phyloP scores from a whole-genome alignment of 805 yeast species.

The Saturnispora halmiae region DNA sequence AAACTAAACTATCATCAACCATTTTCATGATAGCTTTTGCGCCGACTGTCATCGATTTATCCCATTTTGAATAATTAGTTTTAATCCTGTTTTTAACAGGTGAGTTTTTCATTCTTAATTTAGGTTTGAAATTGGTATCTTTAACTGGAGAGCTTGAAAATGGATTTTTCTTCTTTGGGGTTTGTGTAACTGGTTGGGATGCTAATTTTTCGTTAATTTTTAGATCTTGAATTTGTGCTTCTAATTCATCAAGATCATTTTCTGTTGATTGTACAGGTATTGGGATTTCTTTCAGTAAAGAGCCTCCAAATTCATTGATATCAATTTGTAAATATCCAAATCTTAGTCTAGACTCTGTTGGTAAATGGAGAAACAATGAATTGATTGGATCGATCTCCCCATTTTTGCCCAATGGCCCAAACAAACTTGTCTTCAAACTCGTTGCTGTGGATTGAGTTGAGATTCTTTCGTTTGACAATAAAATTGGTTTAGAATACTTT shows the following conservation, averaged over 20 bases:
- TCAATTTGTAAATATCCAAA: conserved; percentile 15
- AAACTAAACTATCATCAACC: conserved; percentile 33
- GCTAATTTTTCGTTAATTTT: neutral
- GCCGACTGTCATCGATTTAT: conserved; percentile 30
- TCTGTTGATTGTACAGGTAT: neutral
- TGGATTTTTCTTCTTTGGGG: neutral
- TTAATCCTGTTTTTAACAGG: conserved; percentile 7
- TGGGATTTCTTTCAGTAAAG: neutral
- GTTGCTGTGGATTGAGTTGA: neutral
- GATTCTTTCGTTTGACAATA: neutral
- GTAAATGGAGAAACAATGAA: conserved; percentile 7
- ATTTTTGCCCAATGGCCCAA: conserved; percentile 5
- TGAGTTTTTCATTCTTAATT: conserved; percentile 9
- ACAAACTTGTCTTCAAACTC: conserved; percentile 2
- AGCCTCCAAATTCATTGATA: conserved; percentile 9
- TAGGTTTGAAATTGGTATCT: conserved; percentile 3
- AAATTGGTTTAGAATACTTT: conserved; percentile 15
- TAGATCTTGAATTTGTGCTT: conserved; percentile 20
- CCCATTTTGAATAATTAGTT: conserved; percentile 24
- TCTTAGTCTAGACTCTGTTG: conserved; percentile 5
- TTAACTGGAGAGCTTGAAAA: conserved; percentile 1
- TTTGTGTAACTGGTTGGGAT: neutral
- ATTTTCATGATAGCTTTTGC: conserved; percentile 30
- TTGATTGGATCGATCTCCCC: conserved; percentile 11
- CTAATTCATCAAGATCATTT: conserved; percentile 1